These are phyloP conservation scores for Yamadazyma blattariae DNA, from an alignment of 1,139 yeast genomes.

Conservation along the genomic window DNA sequence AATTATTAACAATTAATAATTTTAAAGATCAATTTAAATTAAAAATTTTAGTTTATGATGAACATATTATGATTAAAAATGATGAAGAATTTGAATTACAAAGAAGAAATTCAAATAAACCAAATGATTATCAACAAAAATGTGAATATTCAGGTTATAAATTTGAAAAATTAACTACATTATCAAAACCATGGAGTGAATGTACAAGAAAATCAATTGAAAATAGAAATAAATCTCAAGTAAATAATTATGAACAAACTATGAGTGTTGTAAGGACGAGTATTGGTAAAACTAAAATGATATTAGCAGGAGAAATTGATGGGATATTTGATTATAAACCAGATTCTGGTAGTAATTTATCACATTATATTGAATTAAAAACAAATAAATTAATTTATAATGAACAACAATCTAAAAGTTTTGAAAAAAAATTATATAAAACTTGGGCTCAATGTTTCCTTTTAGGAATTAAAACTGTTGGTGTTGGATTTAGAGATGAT, in stretches of 20 bases:
- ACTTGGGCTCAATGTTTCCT: constrained; percentile 96
- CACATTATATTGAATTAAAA: constrained; percentile 84
- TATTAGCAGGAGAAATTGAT: constrained; percentile 90
- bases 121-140: constrained; percentile 35
- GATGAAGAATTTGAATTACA: constrained; percentile 44
- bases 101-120: constrained; percentile 25
- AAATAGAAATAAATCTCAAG: constrained; percentile 53
- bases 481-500: constrained; percentile 86
- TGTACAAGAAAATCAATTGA: constrained; percentile 67
- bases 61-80: constrained; percentile 77
- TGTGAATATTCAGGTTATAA: constrained; percentile 74
- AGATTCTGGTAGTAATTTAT: constrained; percentile 42
- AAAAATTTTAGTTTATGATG: constrained; percentile 67
- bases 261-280: constrained; percentile 80
- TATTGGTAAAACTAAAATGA: constrained; percentile 65
- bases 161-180: constrained; percentile 76
- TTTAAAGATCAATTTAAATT: constrained; percentile 57
- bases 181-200: constrained; percentile 74
- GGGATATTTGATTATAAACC: constrained; percentile 77
- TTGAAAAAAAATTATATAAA: constrained; percentile 70
- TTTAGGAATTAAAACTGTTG: constrained; percentile 72
- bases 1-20: constrained; percentile 59
- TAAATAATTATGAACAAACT: constrained; percentile 73
- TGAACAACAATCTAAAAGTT: constrained; percentile 51
- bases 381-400: constrained; percentile 58